A percentile compares a stretch with the other conserved stretches of the same genome.
phyloP scores from a whole-genome alignment of 306 rosid species.

The Citrullus colocynthis region DNA sequence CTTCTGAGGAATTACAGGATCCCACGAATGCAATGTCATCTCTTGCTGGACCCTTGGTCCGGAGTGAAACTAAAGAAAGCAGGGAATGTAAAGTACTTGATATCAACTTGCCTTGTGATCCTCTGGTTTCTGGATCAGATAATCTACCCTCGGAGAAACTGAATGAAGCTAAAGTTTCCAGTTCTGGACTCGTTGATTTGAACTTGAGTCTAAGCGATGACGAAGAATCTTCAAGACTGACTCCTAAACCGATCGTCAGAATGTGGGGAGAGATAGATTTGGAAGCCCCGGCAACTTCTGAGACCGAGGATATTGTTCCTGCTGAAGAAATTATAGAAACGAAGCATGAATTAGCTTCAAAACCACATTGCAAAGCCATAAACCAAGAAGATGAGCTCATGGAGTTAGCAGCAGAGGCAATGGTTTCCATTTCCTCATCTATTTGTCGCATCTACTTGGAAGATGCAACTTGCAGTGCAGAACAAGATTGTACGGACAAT shows the following conservation, averaged over 20 bases:
- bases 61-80: slow-evolving; percentile 27
- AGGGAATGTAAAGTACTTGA: slow-evolving; percentile 33
- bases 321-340: slow-evolving; percentile 22
- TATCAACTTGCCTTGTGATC: slow-evolving; percentile 77
- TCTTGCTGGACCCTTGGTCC: slow-evolving; percentile 20
- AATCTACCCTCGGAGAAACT: slow-evolving; percentile 19
- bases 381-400: slow-evolving; percentile 36
- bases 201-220: slow-evolving; percentile 61
- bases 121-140: slow-evolving; percentile 35
- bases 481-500: slow-evolving; percentile 26
- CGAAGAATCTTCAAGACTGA: slow-evolving; percentile 38
- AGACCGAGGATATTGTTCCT: slow-evolving; percentile 27
- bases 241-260: slow-evolving; percentile 18
- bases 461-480: slow-evolving; percentile 22
- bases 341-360: slow-evolving; percentile 15
- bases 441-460: slow-evolving; percentile 17
- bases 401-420: slow-evolving; percentile 67
- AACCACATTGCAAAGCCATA: not conserved
- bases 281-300: slow-evolving; percentile 48
- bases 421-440: slow-evolving; percentile 50
- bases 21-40: slow-evolving; percentile 48
- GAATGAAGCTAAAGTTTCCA: slow-evolving; percentile 18
- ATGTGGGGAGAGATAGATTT: slow-evolving; percentile 43
- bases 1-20: slow-evolving; percentile 37
- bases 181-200: slow-evolving; percentile 55